These are phyloP conservation scores for Fusarium subglutinans DNA, from an alignment of 2,329 filamentous ascomycete species.

Conservation along the genomic window DNA sequence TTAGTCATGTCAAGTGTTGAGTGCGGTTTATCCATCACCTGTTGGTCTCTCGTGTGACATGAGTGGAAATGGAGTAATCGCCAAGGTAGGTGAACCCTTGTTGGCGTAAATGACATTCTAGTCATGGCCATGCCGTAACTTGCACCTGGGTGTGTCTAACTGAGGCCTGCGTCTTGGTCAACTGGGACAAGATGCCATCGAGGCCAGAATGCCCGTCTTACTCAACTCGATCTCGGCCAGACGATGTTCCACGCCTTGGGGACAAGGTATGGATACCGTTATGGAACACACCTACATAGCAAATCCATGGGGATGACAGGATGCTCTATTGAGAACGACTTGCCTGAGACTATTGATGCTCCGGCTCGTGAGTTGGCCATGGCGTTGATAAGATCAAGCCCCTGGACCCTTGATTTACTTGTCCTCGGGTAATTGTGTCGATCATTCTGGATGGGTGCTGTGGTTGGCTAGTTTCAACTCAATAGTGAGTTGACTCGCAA, in stretches of 20 bases:
- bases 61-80: slow-evolving; percentile 28
- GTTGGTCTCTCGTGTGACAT: slow-evolving; percentile 7
- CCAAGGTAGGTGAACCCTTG: slow-evolving; percentile 6
- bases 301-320: background rate
- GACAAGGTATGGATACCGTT: background rate
- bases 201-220: background rate
- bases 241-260: background rate
- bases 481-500: slow-evolving; percentile 4
- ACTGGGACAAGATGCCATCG: slow-evolving; percentile 5
- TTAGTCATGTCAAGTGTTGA: slow-evolving; percentile 6
- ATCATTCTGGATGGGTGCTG: slow-evolving; percentile 26
- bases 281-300: background rate
- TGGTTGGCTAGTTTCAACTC: slow-evolving; percentile 21
- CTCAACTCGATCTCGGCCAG: background rate
- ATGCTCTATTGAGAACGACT: slow-evolving; percentile 9
- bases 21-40: slow-evolving; percentile 21
- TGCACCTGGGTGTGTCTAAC: background rate
- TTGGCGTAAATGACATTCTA: background rate
- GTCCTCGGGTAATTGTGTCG: slow-evolving; percentile 24
- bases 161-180: slow-evolving; percentile 2
- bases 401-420: slow-evolving; percentile 34
- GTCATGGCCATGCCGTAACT: slow-evolving; percentile 8
- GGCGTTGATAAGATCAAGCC: slow-evolving; percentile 28
- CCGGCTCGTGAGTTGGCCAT: slow-evolving; percentile 14
- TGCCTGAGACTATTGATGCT: slow-evolving; percentile 11